phyloP scores from a whole-genome alignment of 192 early-diverging fungal species.

The Funneliformis geosporum region DNA sequence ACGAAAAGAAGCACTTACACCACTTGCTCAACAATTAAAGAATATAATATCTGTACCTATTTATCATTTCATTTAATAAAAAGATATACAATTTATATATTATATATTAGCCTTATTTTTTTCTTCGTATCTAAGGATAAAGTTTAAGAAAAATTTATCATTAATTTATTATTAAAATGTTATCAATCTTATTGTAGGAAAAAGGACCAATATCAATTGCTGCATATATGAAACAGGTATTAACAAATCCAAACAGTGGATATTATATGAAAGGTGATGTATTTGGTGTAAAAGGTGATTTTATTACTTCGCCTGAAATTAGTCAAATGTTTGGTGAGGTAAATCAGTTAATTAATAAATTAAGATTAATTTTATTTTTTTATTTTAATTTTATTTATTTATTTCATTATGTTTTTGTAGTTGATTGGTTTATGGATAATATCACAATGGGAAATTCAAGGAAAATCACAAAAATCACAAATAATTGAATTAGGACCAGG shows the following conservation, averaged over 20 bases:
- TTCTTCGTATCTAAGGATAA: too few species aligned
- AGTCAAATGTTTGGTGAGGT: slow-evolving; percentile 98
- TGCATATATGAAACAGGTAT: slow-evolving; percentile 85
- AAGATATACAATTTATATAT: too few species aligned
- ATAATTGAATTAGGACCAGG: slow-evolving; percentile 90
- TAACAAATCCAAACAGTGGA: slow-evolving; percentile 85
- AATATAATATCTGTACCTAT: neutral
- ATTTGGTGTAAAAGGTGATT: slow-evolving; percentile 89
- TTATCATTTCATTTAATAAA: neutral
- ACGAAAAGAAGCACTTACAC: too few species aligned
- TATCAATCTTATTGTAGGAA: slow-evolving; percentile 39
- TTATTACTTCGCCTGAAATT: slow-evolving; percentile 96
- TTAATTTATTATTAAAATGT: too few species aligned
- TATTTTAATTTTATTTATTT: slow-evolving; percentile 16
- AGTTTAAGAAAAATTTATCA: too few species aligned
- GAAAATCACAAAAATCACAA: slow-evolving; percentile 56
- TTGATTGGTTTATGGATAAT: slow-evolving; percentile 89
- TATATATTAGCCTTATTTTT: too few species aligned
- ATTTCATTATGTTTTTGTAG: slow-evolving; percentile 30
- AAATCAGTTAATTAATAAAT: slow-evolving; percentile 19
- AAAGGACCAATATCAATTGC: slow-evolving; percentile 76
- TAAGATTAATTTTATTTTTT: too few species aligned
- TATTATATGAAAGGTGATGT: slow-evolving; percentile 94
- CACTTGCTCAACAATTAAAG: neutral
- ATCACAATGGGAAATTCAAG: slow-evolving; percentile 75